phyloP scores from a whole-genome alignment of 441 rosid genomes.

The Gossypium gossypioides region DNA sequence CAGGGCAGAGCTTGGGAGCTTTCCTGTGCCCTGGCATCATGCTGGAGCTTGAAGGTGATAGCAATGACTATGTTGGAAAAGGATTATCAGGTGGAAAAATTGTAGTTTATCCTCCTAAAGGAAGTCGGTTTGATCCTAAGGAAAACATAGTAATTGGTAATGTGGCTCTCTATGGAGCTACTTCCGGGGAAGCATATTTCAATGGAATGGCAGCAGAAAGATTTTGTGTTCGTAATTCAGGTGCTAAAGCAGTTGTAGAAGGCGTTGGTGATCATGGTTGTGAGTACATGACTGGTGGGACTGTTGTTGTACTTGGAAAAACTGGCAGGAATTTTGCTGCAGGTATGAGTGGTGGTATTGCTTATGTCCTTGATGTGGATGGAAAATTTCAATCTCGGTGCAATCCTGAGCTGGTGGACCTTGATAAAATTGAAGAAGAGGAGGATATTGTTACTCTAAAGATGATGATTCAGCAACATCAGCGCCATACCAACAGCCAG shows the following conservation, averaged over 20 bases:
- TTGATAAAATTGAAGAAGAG: conserved; percentile 86
- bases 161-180: conserved; percentile 96
- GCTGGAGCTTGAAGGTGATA: conserved; percentile 93
- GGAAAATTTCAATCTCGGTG: conserved; percentile 78
- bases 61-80: conserved; percentile 97
- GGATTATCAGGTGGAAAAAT: conserved; percentile 98
- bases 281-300: conserved; percentile 99
- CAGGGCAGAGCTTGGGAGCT: conserved; percentile 98
- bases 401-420: conserved; percentile 88
- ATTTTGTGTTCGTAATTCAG: conserved; percentile 99
- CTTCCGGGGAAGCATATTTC: conserved; percentile 86
- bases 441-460: conserved; percentile 77
- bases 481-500: conserved; percentile 82
- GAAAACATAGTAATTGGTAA: conserved; percentile 98
- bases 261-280: conserved; percentile 99
- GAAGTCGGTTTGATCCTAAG: conserved; percentile 88
- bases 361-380: conserved; percentile 84
- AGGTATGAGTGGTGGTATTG: conserved; percentile 99
- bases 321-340: conserved; percentile 99
- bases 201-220: conserved; percentile 99
- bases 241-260: conserved; percentile 95
- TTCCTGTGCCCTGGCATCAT: conserved; percentile 91
- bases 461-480: conserved; percentile 99
- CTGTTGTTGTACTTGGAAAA: conserved; percentile 89
- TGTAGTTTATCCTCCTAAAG: conserved; percentile 88